Base-by-base conservation (phyloP, 2,329 filamentous ascomycete genomes). In the Lithohypha guttulata region DNA sequence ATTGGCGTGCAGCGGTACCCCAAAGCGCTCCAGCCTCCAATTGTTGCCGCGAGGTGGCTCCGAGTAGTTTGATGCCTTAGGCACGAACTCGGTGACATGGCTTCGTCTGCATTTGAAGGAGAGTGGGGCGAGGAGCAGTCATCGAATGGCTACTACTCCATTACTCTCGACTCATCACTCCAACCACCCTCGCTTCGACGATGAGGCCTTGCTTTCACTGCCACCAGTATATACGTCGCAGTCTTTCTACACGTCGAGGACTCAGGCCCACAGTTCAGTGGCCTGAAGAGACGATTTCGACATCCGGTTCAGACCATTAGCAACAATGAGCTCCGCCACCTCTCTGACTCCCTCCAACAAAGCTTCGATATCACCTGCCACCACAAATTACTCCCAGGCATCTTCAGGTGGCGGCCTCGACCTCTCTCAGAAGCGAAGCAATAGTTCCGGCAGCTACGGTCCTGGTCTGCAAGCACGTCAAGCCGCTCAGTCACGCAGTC, bases 401-500 rank as follows among this genome's bases (percentile, higher is more conserved):
- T 27, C 46, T 13, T 42, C 42, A 13, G 26, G 32, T 3, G 32
- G 34, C 27, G 38, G 39, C 22, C 10, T 28, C 19, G 47, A 42
- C 14, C 38, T 39, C 18, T 44, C 42, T 6, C 47, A 40, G 13
- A 48, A 66, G 46, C 56, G 64, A 47, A 60, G 64, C 35, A 49
- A 53, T 33, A 61, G 61, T 41, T 59, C 60, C 41, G 62, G 58
- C 23, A 62, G 57, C 41, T 59, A 61, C 49, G 63, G 61, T 8
- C 48, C 61, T 32, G 60, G 58, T 14, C 52, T 57, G 8, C 52
- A 57, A 13, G 59, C 62, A 38, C 62, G 61, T 42, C 46, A 49
- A 14, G 58, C 52, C 30, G 46, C 51, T 5, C 53, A 61, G 17
- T 51, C 63, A 36, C 75, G 87, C 52, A 93, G 84, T 61, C 77